A percentile compares a stretch with the other conserved stretches of the same genome.
Conservation (phyloP, 768 basidiomycete species). For the Pholiota conissans region DNA sequence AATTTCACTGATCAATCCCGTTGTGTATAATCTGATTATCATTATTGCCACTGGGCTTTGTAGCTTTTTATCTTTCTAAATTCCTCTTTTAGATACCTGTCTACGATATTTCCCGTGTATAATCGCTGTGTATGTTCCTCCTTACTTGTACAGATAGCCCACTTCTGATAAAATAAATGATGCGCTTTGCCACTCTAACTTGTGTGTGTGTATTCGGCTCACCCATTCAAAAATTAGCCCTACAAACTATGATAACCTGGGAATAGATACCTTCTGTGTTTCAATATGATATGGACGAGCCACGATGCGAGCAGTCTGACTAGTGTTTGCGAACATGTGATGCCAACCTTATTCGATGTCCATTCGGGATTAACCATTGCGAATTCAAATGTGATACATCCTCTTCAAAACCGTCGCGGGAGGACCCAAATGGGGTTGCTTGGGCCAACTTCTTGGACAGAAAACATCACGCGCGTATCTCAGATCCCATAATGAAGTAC, state of each 20-base stretch:
- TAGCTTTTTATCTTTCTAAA: neutral
- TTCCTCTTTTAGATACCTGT: neutral
- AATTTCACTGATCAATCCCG: neutral
- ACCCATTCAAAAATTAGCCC: too few relatives aligned
- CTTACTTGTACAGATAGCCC: neutral
- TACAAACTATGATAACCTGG: too few relatives aligned
- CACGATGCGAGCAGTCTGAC: neutral
- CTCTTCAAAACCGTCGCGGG: neutral
- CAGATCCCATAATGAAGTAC: neutral
- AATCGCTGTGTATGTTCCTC: neutral
- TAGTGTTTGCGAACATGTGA: neutral
- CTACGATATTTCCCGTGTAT: neutral
- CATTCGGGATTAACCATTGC: neutral
- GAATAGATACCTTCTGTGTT: too few relatives aligned
- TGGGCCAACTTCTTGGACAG: too few relatives aligned
- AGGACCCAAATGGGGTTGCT: too few relatives aligned
- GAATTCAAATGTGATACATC: neutral
- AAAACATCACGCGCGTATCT: too few relatives aligned
- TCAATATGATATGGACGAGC: too few relatives aligned
- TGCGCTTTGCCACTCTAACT: neutral
- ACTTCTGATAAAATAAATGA: neutral
- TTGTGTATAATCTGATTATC: neutral
- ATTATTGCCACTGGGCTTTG: slow-evolving; percentile 1
- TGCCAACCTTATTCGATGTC: neutral
- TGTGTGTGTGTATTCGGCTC: too few relatives aligned